Evolutionary conservation across 2,329 filamentous ascomycete genomes (phyloP).

Genomic region (Neofusicoccum sp.): DNA sequence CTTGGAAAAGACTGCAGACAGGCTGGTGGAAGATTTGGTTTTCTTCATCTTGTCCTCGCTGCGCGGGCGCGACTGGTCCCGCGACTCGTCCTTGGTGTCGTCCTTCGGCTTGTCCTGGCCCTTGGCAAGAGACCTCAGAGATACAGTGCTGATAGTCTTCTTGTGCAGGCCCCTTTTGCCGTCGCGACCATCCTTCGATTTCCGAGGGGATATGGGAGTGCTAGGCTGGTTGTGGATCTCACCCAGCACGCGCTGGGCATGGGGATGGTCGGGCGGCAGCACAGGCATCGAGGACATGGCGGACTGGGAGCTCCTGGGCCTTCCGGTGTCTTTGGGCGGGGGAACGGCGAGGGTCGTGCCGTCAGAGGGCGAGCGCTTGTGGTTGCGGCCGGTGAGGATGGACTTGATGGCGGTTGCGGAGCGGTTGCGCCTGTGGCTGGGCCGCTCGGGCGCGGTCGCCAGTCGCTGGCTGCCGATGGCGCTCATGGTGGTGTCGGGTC

Average conservation of each 20-base stretch:
- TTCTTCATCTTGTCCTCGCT: conserved; percentile 57
- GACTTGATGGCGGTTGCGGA: conserved; percentile 52
- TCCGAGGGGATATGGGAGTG: conserved; percentile 33
- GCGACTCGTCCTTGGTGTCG: conserved; percentile 29
- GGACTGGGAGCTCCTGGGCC: conserved; percentile 19
- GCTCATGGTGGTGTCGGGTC: conserved; percentile 2
- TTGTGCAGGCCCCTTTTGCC: conserved; percentile 45
- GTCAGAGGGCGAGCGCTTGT: conserved; percentile 49
- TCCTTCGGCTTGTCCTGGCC: conserved; percentile 41
- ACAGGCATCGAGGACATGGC: conserved; percentile 35
- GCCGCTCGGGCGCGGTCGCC: conserved; percentile 14
- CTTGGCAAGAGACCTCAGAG: conserved; percentile 52
- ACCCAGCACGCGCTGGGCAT: conserved; percentile 33
- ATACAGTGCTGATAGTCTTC: conserved; percentile 55
- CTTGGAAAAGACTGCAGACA: conserved; percentile 73
- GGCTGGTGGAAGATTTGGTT: conserved; percentile 77
- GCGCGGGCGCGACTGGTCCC: conserved; percentile 1
- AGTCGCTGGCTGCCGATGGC: conserved; percentile 6
- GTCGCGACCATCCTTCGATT: conserved; percentile 35
- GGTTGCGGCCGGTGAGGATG: conserved; percentile 51
- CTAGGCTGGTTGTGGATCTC: conserved; percentile 38
- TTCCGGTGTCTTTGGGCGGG: conserved; percentile 20
- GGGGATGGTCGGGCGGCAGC: conserved; percentile 51
- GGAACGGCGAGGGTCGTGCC: conserved; percentile 28
- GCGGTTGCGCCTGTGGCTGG: conserved; percentile 38